phyloP scores from a whole-genome alignment of 116 monocot genomes.

The Papilionanthe hybrid region DNA sequence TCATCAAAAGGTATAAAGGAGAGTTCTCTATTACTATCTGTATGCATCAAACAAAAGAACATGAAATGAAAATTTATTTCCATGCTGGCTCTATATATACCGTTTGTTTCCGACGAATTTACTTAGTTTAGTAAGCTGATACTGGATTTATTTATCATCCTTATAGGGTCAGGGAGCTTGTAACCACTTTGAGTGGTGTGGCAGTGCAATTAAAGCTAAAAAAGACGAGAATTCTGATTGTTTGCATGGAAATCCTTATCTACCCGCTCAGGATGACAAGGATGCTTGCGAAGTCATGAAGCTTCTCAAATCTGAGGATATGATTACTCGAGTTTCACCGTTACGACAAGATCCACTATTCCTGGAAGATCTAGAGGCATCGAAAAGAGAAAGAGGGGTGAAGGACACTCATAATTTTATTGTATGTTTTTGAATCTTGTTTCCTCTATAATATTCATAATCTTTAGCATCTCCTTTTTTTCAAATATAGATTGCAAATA shows the following conservation, averaged over 20 bases:
- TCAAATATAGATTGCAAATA: no score
- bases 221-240: not conserved
- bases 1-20: no score
- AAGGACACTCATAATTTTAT: not conserved
- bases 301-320: not conserved
- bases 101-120: not conserved
- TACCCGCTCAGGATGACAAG: not conserved
- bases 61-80: not conserved
- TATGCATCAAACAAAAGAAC: not conserved
- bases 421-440: not conserved
- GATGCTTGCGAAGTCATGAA: not conserved
- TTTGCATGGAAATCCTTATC: not conserved
- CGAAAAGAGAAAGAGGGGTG: not conserved
- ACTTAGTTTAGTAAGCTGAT: no score
- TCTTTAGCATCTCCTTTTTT: not conserved
- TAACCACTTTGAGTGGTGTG: slow-evolving; percentile 26
- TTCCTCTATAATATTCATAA: not conserved
- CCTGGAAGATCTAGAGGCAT: not conserved
- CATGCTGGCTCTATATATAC: not conserved
- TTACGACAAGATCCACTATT: not conserved
- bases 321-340: not conserved
- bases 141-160: not conserved
- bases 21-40: no score
- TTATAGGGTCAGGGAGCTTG: slow-evolving; percentile 30
- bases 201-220: not conserved